Base-by-base conservation (phyloP, 768 basidiomycete genomes). In the Tricholoma hemisulphureum region DNA sequence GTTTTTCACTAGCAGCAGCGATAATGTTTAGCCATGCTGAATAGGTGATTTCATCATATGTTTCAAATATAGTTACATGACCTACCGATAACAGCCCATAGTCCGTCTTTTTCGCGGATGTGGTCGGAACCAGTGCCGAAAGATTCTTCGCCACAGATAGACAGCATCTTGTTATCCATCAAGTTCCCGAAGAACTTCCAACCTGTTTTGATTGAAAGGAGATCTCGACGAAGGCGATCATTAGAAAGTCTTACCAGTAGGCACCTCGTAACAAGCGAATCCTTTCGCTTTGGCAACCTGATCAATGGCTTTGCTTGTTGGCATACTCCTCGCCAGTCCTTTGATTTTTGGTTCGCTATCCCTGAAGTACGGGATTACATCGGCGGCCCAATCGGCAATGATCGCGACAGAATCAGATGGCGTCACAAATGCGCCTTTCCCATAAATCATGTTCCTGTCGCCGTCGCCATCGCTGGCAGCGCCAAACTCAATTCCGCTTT, bases 131-230 rank as follows among this genome's bases (percentile, higher is more conserved):
- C 97, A 7, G 97, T 99, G 57, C 97, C 97, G 72, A 99, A 99
- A 3, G 93, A 95, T 76, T 99, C 97, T 72, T 99, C 97, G 57
- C 97, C 97, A 67, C 97, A 99, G 69, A 99, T 98, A 51, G 96
- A 98, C 51, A 99, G 83, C 43, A 93, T 83, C 0, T 95, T 96
- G 18, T 97, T 97, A 71, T 99, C 97, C 97, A 99, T 99, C 65
- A 99, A 80, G 76, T 98, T 99, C 48, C 97, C 97, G 70, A 99
- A 99, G 84, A 99, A 99, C 75, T 99, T 99, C 95, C 95, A 98
- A 61, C 96, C 95, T 95, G 62, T 10, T 28, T 9, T 11, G 20
- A 43, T 43, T 20, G 3, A 4, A 10, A n/a, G 41, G n/a, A 29
- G 29, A 54, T 41, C 13, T 10, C 23, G 26, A 28, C 20, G 34